A percentile compares a stretch with the other conserved stretches of the same genome.
Conservation (phyloP, 1,284 basidiomycete genomes). For the Rhodotorula sp. region DNA sequence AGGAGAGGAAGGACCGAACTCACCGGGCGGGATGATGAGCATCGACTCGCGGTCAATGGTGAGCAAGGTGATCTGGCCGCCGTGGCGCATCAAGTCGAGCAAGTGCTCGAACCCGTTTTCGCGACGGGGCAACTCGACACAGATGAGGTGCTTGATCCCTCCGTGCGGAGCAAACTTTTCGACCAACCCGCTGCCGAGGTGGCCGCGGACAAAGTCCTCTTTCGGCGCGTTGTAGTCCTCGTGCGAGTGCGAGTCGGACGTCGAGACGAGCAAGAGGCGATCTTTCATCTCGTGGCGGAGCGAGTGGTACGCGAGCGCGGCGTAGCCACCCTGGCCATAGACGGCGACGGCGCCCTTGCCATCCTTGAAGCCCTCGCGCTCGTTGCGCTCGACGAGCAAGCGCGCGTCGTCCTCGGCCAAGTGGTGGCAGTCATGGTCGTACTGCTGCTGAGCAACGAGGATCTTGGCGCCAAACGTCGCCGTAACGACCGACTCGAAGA, state of each 20-base stretch:
- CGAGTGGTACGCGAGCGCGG: conserved; percentile 15
- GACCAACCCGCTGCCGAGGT: conserved; percentile 1
- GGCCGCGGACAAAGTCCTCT: conserved; percentile 12
- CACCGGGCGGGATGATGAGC: conserved; percentile 11
- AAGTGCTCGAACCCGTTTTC: conserved; percentile 7
- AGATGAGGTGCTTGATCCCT: conserved; percentile 16
- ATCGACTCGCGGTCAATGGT: not conserved
- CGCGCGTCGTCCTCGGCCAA: not conserved
- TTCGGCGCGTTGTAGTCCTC: not conserved
- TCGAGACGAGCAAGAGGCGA: conserved; percentile 20
- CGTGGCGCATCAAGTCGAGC: conserved; percentile 13
- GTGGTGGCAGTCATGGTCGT: conserved; percentile 13
- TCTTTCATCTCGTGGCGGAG: conserved; percentile 1
- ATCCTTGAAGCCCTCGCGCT: conserved; percentile 5
- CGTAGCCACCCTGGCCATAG: conserved; percentile 22
- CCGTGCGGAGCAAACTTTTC: conserved; percentile 13
- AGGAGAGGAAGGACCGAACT: not conserved
- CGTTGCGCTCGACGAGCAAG: not conserved
- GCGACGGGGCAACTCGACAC: conserved; percentile 22
- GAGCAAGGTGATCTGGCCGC: conserved; percentile 10
- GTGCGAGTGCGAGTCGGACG: conserved; percentile 12
- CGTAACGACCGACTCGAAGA: conserved; percentile 6
- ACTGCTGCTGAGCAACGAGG: not conserved
- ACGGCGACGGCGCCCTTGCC: conserved; percentile 7
- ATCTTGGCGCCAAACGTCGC: conserved; percentile 1